Base-by-base conservation (phyloP, 305 asterid genomes). In the Fraxinus floribunda region DNA sequence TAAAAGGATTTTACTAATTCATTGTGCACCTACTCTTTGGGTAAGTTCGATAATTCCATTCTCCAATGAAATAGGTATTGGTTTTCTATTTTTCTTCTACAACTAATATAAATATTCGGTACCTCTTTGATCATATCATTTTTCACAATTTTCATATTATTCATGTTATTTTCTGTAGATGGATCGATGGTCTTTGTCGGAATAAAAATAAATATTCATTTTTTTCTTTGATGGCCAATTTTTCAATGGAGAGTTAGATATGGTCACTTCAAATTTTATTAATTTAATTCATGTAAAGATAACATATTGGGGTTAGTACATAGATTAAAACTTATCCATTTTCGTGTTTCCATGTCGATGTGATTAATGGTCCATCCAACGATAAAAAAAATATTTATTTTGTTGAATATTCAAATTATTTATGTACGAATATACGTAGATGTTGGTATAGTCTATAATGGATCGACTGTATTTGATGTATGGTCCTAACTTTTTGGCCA, bases 371-470 rank as follows among this genome's bases (percentile, higher is more conserved):
- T 81, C 60, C 79, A 75, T 75, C 81, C 70, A 15, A 46, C 57
- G 1, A 13, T 46, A 1, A 57, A 38, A 38, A 79, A 60, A 30
- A 35, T 7, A 60, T 82, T 80, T 71, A 80, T 75, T 79, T 30
- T 82, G 86, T 86, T 75, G 77, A 76, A 83, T 71, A 86, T 55
- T 80, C 76, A 60, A 84, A 75, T 75, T 85, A 41, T 80, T 80
- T 49, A 57, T 20, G 34, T 10, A 39, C 1, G 5, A 13, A 46
- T 11, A 15, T 11, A 1, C 6, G 6, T 13, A 13, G 57, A 46
- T 46, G 4, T 46, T 13, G 57, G 3, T 3, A 46, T 1, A 46
- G 5, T 13, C 57, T 2, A 46, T 4, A 3, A 46, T 46, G 0
- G 0, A 46, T 10, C 15, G 0, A 3, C 4, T 1, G 57, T 13